Evolutionary conservation across 2,329 filamentous ascomycete species (phyloP), one percentile per base, ranked within the genome.

Genomic region (Nemania diffusa): DNA sequence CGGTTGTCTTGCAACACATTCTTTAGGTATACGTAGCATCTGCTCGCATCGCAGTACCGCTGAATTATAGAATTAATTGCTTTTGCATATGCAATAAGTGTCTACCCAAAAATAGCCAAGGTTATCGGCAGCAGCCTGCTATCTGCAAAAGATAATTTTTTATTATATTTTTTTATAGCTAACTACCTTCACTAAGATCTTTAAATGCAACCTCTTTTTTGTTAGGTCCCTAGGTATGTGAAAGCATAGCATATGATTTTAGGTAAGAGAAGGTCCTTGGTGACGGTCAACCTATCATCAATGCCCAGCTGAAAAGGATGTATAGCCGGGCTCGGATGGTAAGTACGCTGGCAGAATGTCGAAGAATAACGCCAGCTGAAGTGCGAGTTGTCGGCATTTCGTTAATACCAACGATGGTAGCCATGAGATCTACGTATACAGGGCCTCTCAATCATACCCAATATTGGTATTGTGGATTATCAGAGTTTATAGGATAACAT

Each of bases 1-100:
- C n/a, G 7, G 37, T 53, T 3, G n/a, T 13, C 26, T 48, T 46
- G 37, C 37, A 26, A 55, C 8, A 67, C 53, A 53, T 63, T 59
- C n/a, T n/a, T 11, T 11, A 67, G 48, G 26, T 64, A 67, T 3
- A 60, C 60, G 37, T 63, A 64, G 40, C 64, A 67, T 48, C 17
- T 53, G 6, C 11, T 44, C 15, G 59, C 64, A 17, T 60, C 26
- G 5, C 15, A 22, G 22, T 67, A 64, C 64, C 56, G 59, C 27
- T 29, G 46, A 55, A 63, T 57, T 42, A 63, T 63, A 11, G 51
- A 50, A 57, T 57, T 44, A 22, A 64, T 52, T 5, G 61, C 51
- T 22, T 32, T 13, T 1, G 46, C 9, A 46, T 44, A 24, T 64
- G 26, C 48, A 64, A 15, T 20, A 59, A 1, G 26, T 58, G 34